Evolutionary conservation across 176 grass and related monocot species (phyloP).

Genomic region (Carex kokanica): DNA sequence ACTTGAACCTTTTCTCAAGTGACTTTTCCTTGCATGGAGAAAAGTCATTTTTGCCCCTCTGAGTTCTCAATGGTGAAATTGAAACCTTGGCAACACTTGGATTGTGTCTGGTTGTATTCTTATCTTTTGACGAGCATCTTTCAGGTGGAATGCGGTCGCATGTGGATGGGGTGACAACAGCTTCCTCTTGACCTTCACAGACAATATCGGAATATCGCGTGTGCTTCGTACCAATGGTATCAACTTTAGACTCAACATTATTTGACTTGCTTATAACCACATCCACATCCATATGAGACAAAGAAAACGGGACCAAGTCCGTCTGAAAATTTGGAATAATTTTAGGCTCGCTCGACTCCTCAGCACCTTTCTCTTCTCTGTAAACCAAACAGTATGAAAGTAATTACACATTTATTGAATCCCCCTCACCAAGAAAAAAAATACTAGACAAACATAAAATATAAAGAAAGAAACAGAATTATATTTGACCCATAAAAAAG

Average conservation of each 20-base stretch:
- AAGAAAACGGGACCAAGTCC: slow-evolving; percentile 53
- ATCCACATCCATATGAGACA: neutral
- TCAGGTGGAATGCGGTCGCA: slow-evolving; percentile 7
- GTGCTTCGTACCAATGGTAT: neutral
- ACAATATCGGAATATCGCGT: neutral
- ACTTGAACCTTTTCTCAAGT: slow-evolving; percentile 12
- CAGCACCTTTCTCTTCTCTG: slow-evolving; percentile 16
- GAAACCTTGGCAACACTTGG: neutral
- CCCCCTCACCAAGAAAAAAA: too few relatives aligned
- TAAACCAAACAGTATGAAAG: slow-evolving; percentile 34
- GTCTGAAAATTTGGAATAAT: slow-evolving; percentile 38
- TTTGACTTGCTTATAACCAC: slow-evolving; percentile 11
- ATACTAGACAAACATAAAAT: neutral
- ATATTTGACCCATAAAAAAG: neutral
- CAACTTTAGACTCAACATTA: neutral
- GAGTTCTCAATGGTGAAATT: slow-evolving; percentile 17
- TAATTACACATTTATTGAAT: too few relatives aligned
- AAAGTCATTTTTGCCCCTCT: slow-evolving; percentile 24
- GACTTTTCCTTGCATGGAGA: slow-evolving; percentile 16
- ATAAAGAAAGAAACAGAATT: slow-evolving; percentile 10
- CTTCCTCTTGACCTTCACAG: neutral
- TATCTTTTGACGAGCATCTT: slow-evolving; percentile 8
- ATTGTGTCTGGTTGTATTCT: neutral
- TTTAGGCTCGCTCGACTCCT: slow-evolving; percentile 22
- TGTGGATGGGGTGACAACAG: neutral